Percentiles rank a stretch among this genome's conserved stretches.
phyloP scores from a whole-genome alignment of 371 early-diverging fungal genomes.

The Coemansia sp. region DNA sequence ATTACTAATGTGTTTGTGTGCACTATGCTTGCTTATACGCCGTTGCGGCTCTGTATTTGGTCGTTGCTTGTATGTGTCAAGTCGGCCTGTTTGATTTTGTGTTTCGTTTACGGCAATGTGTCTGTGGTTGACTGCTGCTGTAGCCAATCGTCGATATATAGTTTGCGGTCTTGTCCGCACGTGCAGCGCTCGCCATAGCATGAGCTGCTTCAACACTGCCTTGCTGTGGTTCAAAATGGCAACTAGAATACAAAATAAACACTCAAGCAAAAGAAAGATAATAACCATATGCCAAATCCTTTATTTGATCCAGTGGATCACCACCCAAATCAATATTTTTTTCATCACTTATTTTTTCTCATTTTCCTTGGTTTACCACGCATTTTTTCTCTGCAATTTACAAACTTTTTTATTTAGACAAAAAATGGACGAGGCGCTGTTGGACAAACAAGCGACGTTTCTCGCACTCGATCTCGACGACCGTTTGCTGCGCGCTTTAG shows the following conservation, averaged over 20 bases:
- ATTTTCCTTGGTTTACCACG: background rate
- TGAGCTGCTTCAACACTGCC: background rate
- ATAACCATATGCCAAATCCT: background rate
- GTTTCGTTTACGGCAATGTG: background rate
- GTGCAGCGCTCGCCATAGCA: constrained; percentile 17
- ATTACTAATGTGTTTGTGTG: background rate
- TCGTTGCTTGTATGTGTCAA: background rate
- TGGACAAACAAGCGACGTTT: constrained; percentile 54
- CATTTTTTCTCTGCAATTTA: background rate
- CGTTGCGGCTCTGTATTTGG: background rate
- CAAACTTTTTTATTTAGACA: background rate
- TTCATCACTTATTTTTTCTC: background rate
- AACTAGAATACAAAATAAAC: background rate
- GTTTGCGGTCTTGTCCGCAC: constrained; percentile 5
- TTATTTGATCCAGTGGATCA: background rate
- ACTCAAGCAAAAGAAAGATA: background rate
- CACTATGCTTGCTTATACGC: background rate
- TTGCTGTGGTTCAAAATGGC: background rate
- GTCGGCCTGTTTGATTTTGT: background rate
- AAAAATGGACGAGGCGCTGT: constrained; percentile 37
- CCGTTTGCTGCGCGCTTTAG: constrained; percentile 82
- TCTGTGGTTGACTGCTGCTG: background rate
- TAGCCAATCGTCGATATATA: background rate
- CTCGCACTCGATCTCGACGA: constrained; percentile 75
- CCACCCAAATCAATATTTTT: background rate